phyloP scores from a whole-genome alignment of 106 monocot species.

The Dendrobium nobile region DNA sequence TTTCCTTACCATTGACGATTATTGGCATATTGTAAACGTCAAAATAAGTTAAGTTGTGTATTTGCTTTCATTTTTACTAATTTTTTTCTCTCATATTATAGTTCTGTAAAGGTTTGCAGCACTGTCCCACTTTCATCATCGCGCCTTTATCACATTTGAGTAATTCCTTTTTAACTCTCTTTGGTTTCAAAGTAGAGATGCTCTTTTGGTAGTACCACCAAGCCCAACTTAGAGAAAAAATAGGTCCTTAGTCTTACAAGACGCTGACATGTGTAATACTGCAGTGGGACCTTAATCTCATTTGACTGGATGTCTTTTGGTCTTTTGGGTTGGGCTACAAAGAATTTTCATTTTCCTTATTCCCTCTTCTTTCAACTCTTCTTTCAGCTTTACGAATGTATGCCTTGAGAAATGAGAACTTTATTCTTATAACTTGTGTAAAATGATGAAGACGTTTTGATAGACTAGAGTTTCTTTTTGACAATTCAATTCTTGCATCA shows the following conservation, averaged over 20 bases:
- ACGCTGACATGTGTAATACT: too few relatives aligned
- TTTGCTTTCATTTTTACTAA: neutral
- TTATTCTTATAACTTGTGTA: neutral
- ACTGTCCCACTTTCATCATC: too few relatives aligned
- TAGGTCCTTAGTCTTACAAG: too few relatives aligned
- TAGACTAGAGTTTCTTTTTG: neutral
- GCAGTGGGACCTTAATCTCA: neutral
- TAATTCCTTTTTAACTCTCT: too few relatives aligned
- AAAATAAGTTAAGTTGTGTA: neutral
- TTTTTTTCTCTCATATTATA: neutral
- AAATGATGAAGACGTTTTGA: neutral
- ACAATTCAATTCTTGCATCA: neutral
- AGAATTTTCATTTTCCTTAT: neutral
- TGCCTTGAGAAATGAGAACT: neutral
- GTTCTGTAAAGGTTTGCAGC: neutral
- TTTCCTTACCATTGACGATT: too few relatives aligned
- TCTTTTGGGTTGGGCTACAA: neutral
- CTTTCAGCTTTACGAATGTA: neutral
- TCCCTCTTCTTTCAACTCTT: neutral
- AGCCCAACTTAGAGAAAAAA: too few relatives aligned
- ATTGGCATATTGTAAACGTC: too few relatives aligned
- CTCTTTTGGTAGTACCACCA: too few relatives aligned
- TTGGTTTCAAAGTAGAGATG: too few relatives aligned
- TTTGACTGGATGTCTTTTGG: neutral
- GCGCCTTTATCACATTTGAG: too few relatives aligned